Evolutionary conservation across 192 early-diverging fungal species (phyloP), one percentile per base, ranked within the genome.

Genomic region (Martensiomyces pterosporus): DNA sequence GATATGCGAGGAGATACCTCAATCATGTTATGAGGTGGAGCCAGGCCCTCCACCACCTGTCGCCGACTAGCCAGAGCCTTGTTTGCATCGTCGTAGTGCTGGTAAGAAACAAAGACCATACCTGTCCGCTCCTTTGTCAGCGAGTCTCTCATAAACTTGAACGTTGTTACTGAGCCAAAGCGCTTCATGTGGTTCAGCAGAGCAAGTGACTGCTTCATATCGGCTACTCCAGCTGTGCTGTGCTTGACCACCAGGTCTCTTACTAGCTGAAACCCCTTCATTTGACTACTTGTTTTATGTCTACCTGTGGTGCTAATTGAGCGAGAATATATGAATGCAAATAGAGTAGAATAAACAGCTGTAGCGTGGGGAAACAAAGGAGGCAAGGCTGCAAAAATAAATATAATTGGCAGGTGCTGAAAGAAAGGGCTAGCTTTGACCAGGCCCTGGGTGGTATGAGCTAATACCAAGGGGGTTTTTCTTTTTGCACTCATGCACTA

Each of bases 171-270:
- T 0, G 55, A 47, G 27, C 67, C 67, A 33, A 56, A 64, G 39
- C 39, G 40, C 33, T 64, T 59, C 67, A 71, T 48, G 24, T 71
- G 67, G 26, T 36, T 24, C 12, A 71, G 43, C 49, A 71, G 37
- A 4, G 23, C 24, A 9, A 64, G 19, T 33, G 67, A 64, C 25
- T 64, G 51, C 13, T 39, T 21, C 25, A 64, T 25, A 10, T 27
- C 47, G 10, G 39, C 27, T 12, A 71, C 47, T 14, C 52, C 67
- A 1, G 45, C 36, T 29, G 49, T 13, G 23, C 41, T 63, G 55
- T 59, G 55, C 39, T 71, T 71, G 39, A 43, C 24, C 21, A 48
- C 18, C 35, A 45, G 25, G 18, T 40, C 43, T 22, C 27, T 45
- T 34, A 19, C 36, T 13, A 50, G 19, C 8, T 25, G 27, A 37